These are phyloP conservation scores for Ophiostoma fasciatum DNA, from an alignment of 2,329 filamentous ascomycete genomes.

Conservation along the genomic window DNA sequence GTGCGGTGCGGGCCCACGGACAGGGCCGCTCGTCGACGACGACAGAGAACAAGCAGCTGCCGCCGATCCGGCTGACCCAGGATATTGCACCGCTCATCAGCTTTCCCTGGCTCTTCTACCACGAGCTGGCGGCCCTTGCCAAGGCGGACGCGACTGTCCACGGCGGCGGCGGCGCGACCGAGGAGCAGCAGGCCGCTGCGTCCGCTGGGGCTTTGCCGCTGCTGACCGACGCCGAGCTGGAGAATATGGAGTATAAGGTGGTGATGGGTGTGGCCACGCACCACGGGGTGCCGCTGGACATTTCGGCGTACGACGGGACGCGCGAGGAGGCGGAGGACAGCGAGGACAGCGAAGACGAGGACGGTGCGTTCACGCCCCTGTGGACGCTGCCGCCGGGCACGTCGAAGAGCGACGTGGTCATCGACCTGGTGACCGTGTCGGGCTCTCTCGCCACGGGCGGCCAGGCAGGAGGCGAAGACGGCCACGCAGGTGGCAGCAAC, in stretches of 20 bases:
- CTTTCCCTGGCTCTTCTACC: constrained; percentile 83
- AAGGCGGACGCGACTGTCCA: neutral
- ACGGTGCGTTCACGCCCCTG: constrained; percentile 7
- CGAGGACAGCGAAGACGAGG: constrained; percentile 2
- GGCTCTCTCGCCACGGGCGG: too few relatives aligned
- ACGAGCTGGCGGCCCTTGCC: constrained; percentile 56
- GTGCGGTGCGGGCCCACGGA: constrained; percentile 12
- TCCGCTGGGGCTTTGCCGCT: too few relatives aligned
- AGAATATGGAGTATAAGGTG: constrained; percentile 14
- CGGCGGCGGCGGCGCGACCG: neutral
- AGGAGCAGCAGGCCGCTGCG: too few relatives aligned
- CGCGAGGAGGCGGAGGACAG: constrained; percentile 6
- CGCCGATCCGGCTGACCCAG: constrained; percentile 22
- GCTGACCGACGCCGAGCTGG: constrained; percentile 8
- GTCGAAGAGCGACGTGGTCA: constrained; percentile 7
- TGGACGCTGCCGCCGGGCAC: constrained; percentile 10
- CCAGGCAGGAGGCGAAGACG: neutral
- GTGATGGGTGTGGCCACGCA: constrained; percentile 19
- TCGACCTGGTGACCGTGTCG: constrained; percentile 7
- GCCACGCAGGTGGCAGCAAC: too few relatives aligned
- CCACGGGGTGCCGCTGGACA: constrained; percentile 15
- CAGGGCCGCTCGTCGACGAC: neutral
- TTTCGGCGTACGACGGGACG: constrained; percentile 3
- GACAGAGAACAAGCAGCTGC: constrained; percentile 10
- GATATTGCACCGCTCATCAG: constrained; percentile 66